These are phyloP conservation scores for Solanum commersonii DNA, from an alignment of 257 asterid genomes.

Conservation along the genomic window DNA sequence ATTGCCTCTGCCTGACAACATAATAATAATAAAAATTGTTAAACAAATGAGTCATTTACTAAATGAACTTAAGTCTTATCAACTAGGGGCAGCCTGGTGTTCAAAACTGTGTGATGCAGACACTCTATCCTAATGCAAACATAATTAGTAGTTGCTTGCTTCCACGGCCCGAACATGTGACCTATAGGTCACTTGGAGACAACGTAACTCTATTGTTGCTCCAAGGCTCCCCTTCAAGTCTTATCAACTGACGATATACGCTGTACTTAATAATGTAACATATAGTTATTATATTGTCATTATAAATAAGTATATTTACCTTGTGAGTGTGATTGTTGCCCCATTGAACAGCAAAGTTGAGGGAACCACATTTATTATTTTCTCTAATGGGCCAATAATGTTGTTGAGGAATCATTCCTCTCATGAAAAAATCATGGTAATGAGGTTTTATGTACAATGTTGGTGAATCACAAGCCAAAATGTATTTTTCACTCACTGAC, in stretches of 20 bases:
- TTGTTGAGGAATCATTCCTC: constrained; percentile 66
- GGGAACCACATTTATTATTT: constrained; percentile 55
- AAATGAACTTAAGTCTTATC: too few species aligned
- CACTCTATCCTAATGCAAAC: too few species aligned
- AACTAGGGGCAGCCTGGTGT: background rate
- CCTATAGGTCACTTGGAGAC: background rate
- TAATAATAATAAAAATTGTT: background rate
- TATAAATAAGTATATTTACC: constrained; percentile 16
- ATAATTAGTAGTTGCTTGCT: background rate
- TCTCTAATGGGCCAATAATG: constrained; percentile 86
- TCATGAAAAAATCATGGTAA: constrained; percentile 66
- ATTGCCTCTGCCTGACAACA: constrained; percentile 49
- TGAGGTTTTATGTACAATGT: constrained; percentile 54
- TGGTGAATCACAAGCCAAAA: constrained; percentile 78
- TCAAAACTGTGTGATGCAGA: background rate
- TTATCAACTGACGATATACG: background rate
- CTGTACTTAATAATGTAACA: background rate
- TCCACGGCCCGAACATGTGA: too few species aligned
- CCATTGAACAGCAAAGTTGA: constrained; percentile 79
- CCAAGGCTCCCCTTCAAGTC: background rate
- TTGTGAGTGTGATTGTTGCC: constrained; percentile 60
- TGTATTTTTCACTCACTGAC: constrained; percentile 87
- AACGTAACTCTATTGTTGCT: background rate
- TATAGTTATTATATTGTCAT: too few species aligned
- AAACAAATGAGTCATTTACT: background rate